Base-by-base conservation (phyloP, 371 early-diverging fungal species). In the Rhizomucor miehei region DNA sequence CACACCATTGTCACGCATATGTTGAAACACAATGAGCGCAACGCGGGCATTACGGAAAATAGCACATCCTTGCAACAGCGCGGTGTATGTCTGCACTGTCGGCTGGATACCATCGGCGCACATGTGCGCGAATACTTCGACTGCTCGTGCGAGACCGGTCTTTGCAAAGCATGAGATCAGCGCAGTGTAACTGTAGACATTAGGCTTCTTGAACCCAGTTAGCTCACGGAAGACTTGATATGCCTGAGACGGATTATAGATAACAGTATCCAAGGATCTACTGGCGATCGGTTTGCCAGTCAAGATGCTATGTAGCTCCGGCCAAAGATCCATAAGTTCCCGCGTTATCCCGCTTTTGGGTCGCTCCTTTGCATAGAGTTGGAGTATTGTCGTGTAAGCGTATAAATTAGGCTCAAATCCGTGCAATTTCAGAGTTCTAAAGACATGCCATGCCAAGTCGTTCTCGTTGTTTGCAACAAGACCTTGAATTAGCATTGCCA, bases 101-200 rank as follows among this genome's bases (percentile, higher is more conserved):
- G 77, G 77, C 10, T 48, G n/a, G 9, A 77, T 57, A 4, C 67
- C 57, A 16, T 65, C 62, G 14, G 67, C 29, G 36, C 58, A 54
- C 77, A 77, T 77, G 44, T 73, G 66, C 1, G 61, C 52, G 45
- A 73, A 77, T 8, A 73, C 57, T 19, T 58, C 65, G 47, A 69
- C 52, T 8, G 77, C 73, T 13, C 65, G 61, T 10, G 45, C 52
- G 21, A 73, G 61, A 45, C 70, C 60, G 16, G 54, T 34, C 44
- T 71, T 77, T 38, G 73, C 69, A 67, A 73, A 73, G 20, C 73
- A 73, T 38, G 77, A 59, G 45, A 77, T 77, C 24, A 77, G 59
- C 9, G 73, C 71, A 54, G 73, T 71, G 65, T 77, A 77, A 14
- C 64, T 77, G 56, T 71, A 77, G 13, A 60, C 67, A 44, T 77